Base-by-base conservation (phyloP, 345 rosid genomes). In the Euclidium syriacum region DNA sequence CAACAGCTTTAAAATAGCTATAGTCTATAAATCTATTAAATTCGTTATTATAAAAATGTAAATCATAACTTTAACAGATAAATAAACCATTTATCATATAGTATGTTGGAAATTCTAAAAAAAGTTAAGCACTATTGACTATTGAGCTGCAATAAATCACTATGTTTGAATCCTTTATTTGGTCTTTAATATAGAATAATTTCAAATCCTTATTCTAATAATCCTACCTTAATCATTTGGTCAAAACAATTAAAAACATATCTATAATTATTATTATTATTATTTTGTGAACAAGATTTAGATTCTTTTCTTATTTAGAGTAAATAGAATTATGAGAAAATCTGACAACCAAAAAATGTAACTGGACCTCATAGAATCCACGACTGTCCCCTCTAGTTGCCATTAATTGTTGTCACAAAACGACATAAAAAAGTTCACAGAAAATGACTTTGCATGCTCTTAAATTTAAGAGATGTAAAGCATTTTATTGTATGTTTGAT, bases 351-450 rank as follows among this genome's bases (percentile, higher is more conserved):
- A 57, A 39, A 33, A 71, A 64, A 63, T 48, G 70, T 56, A 71
- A 71, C 58, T 71, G 75, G 70, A 71, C 70, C 70, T 63, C 59
- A 2, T 33, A 71, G 75, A 64, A 71, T 64, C 70, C 75, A 64
- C 75, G 75, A 63, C 64, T 56, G 75, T 63, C 56, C 30, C 30
- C 52, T 55, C 64, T 23, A 38, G 58, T 62, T 50, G 20, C 17
- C 67, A 70, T 70, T 70, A 55, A 48, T 55, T 26, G 50, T 22
- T 62, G 49, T n/a, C 74, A 38, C 35, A 62, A 53, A 38, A 62
- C 20, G 57, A 51, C 67, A 60, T 6, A 26, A 34, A 29, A 55
- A 46, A 39, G 17, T 52, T 27, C 1, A 4, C 30, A 56, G 69
- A 55, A 53, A 54, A 53, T 44, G 50, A 62, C 62, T 6, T 10